phyloP scores from a whole-genome alignment of 164 flowering plant species.

The Macadamia integrifolia region DNA sequence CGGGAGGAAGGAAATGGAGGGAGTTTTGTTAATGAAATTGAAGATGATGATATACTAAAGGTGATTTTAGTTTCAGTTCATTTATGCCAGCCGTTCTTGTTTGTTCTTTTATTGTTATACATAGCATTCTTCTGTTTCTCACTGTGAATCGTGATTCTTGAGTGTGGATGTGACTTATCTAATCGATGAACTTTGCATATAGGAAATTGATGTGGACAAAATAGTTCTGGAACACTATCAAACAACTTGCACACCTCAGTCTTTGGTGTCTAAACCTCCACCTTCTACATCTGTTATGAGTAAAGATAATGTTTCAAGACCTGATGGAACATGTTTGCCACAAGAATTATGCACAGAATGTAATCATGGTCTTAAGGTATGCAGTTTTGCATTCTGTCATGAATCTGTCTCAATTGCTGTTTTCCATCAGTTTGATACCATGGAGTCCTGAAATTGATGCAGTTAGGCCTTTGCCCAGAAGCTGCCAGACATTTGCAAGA shows the following conservation, averaged over 20 bases:
- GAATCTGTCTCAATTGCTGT: neutral
- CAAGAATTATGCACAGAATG: conserved; percentile 60
- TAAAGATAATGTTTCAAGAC: conserved; percentile 17
- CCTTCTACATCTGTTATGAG: conserved; percentile 37
- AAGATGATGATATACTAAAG: conserved; percentile 84
- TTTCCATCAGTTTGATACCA: conserved; percentile 11
- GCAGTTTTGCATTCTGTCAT: conserved; percentile 1
- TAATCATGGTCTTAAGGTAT: conserved; percentile 76
- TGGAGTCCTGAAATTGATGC: conserved; percentile 23
- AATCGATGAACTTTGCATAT: conserved; percentile 17
- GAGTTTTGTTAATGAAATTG: conserved; percentile 29
- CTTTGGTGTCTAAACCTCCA: conserved; percentile 44
- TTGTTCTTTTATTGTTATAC: neutral
- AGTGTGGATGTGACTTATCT: neutral
- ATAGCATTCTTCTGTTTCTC: neutral
- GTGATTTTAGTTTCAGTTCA: conserved; percentile 28
- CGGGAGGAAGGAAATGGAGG: conserved; percentile 16
- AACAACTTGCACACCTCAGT: conserved; percentile 63
- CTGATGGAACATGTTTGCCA: conserved; percentile 41
- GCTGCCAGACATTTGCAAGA: conserved; percentile 71
- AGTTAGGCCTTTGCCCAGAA: conserved; percentile 84
- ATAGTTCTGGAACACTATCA: conserved; percentile 78
- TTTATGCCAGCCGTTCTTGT: conserved; percentile 1
- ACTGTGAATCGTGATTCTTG: neutral
- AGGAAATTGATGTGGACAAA: conserved; percentile 91